A percentile compares a stretch with the other conserved stretches of the same genome.
Conservation (phyloP, 305 asterid species). For the Fraxinus greggii region DNA sequence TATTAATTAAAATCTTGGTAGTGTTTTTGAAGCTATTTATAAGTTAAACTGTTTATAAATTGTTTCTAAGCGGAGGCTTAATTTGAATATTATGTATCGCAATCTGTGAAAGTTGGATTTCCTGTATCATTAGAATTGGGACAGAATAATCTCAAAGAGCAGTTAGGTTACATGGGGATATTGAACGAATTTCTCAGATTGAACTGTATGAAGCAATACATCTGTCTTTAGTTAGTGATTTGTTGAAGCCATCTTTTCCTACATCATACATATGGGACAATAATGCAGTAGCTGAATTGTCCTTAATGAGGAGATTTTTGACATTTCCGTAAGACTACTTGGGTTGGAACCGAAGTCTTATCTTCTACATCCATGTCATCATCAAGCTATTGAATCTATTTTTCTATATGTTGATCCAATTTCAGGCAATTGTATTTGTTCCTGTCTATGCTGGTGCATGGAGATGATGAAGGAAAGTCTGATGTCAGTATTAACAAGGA, state of each 20-base stretch:
- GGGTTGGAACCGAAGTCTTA: constrained; percentile 9
- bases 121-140: neutral
- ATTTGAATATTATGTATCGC: neutral
- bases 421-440: constrained; percentile 76
- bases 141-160: neutral
- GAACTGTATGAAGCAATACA: constrained; percentile 7
- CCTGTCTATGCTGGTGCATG: constrained; percentile 84
- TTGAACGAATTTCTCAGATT: constrained; percentile 14
- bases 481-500: constrained; percentile 60
- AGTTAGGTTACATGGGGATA: neutral
- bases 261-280: neutral
- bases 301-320: constrained; percentile 1
- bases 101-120: neutral
- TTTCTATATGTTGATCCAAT: constrained; percentile 23
- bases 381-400: neutral
- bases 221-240: constrained; percentile 19
- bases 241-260: constrained; percentile 5
- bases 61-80: neutral
- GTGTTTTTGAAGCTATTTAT: neutral
- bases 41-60: neutral
- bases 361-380: constrained; percentile 10
- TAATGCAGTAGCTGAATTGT: neutral
- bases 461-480: constrained; percentile 70
- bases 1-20: constrained; percentile 10
- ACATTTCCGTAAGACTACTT: constrained; percentile 19